A percentile compares a stretch with the other conserved stretches of the same genome.
Conservation (phyloP, 2,329 filamentous ascomycete genomes). For the Anisogramma anomala region DNA sequence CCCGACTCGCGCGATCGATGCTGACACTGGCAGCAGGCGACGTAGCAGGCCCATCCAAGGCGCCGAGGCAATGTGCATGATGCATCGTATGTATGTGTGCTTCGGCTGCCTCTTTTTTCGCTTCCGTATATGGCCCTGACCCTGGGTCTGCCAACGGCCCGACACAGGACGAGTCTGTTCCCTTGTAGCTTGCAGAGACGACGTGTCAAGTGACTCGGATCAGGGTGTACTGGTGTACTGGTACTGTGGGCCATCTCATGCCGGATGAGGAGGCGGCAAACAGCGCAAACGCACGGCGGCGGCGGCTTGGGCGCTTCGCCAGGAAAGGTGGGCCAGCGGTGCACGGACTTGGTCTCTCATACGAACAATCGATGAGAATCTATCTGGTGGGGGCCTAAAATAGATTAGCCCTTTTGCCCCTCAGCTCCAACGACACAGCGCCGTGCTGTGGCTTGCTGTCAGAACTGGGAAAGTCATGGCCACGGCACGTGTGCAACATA, state of each 20-base stretch:
- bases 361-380: background rate
- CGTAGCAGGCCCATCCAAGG: too few species aligned
- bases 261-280: too few species aligned
- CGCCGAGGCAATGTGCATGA: too few species aligned
- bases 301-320: background rate
- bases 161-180: background rate
- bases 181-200: conserved; percentile 4
- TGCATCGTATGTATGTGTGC: too few species aligned
- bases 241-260: too few species aligned
- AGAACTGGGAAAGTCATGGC: background rate
- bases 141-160: too few species aligned
- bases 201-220: conserved; percentile 5
- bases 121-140: too few species aligned
- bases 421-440: too few species aligned
- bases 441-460: background rate
- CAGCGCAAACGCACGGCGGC: background rate
- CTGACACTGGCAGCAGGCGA: too few species aligned
- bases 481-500: background rate
- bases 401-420: conserved; percentile 1
- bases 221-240: too few species aligned
- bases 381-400: background rate
- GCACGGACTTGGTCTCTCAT: background rate
- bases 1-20: too few species aligned
- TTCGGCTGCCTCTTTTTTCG: background rate
- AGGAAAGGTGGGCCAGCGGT: background rate